Conservation (phyloP, 768 basidiomycete genomes). For the Kwoniella sp. region DNA sequence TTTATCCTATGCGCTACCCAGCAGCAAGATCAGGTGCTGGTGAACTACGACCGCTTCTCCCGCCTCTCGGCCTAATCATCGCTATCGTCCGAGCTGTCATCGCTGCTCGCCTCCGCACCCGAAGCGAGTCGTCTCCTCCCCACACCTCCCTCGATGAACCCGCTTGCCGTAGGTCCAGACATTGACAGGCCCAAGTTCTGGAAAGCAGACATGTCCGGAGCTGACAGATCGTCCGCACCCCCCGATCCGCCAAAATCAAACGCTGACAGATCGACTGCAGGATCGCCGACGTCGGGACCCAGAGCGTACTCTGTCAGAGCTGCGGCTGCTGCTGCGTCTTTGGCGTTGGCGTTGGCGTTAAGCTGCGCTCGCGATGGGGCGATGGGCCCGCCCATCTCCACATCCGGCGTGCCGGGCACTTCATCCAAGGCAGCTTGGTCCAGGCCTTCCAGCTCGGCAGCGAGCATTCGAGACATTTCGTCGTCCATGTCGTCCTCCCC, state of each 20-base stretch:
- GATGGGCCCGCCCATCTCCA: too few relatives aligned
- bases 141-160: conserved; percentile 31
- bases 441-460: conserved; percentile 22
- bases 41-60: too few relatives aligned
- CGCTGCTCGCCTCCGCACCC: conserved; percentile 22
- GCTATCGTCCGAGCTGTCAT: conserved; percentile 28
- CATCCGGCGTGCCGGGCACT: conserved; percentile 7
- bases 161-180: not conserved
- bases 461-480: conserved; percentile 29
- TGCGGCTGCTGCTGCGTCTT: not conserved
- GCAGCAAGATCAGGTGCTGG: too few relatives aligned
- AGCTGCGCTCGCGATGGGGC: not conserved
- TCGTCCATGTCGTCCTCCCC: conserved; percentile 20
- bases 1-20: too few relatives aligned
- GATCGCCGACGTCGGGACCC: not conserved
- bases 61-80: conserved; percentile 19
- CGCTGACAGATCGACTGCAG: not conserved
- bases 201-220: not conserved
- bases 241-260: conserved; percentile 2
- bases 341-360: too few relatives aligned
- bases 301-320: conserved; percentile 7
- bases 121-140: conserved; percentile 26
- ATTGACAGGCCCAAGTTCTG: not conserved
- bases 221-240: not conserved
- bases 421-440: conserved; percentile 6